phyloP scores from a whole-genome alignment of 257 asterid genomes.

The Ilex asprella region DNA sequence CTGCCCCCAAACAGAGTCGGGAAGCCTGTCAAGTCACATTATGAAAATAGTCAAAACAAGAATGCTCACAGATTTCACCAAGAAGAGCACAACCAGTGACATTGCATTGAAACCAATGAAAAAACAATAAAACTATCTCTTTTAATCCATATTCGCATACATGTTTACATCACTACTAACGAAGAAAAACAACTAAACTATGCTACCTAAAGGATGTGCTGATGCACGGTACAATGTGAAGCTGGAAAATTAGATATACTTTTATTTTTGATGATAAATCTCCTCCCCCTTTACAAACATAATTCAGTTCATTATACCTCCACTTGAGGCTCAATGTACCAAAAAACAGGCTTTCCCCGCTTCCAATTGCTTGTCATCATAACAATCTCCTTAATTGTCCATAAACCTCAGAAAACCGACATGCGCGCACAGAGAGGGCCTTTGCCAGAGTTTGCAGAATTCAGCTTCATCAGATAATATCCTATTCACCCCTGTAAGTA shows the following conservation, averaged over 20 bases:
- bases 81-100: no score
- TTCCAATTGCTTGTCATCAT: conserved; percentile 1
- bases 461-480: conserved; percentile 7
- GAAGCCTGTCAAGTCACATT: conserved; percentile 15
- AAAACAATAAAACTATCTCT: background rate
- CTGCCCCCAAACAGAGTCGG: conserved; percentile 15
- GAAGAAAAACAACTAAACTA: no score
- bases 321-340: conserved; percentile 9
- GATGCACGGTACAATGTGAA: background rate
- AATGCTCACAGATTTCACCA: no score
- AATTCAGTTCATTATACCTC: conserved; percentile 24
- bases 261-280: background rate
- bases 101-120: background rate
- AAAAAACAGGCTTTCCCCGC: background rate
- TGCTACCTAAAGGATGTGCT: background rate
- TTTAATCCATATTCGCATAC: background rate
- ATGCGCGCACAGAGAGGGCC: conserved; percentile 4
- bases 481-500: conserved; percentile 26
- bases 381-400: no score
- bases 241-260: conserved; percentile 6
- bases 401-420: conserved; percentile 5
- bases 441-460: conserved; percentile 5
- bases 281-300: background rate
- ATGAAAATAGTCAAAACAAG: conserved; percentile 8
- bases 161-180: background rate